phyloP scores from a whole-genome alignment of 495 filamentous ascomycete species.

The Penicillium ucsense region DNA sequence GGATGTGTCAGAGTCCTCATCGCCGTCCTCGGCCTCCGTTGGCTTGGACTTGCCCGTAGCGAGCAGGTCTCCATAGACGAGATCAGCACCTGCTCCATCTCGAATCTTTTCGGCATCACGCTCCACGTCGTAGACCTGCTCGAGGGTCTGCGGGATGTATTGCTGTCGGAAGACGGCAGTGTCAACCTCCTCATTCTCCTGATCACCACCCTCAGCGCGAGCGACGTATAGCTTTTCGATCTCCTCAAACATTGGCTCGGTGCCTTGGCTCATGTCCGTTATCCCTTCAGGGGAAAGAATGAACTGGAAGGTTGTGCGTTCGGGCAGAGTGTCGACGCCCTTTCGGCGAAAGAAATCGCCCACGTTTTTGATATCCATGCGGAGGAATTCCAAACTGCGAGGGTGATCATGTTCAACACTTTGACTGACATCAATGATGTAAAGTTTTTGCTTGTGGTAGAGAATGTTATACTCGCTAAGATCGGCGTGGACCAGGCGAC shows the following conservation, averaged over 20 bases:
- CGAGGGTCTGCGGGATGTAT: constrained; percentile 86
- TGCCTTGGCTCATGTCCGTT: constrained; percentile 21
- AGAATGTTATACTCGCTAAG: constrained; percentile 95
- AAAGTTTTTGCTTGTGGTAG: constrained; percentile 73
- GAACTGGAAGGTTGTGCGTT: constrained; percentile 70
- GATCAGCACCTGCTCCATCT: constrained; percentile 56
- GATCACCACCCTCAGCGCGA: constrained; percentile 31
- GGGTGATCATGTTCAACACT: constrained; percentile 96
- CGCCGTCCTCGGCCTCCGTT: constrained; percentile 15
- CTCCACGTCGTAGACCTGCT: constrained; percentile 94
- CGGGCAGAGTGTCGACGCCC: constrained; percentile 66
- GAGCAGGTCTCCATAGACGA: constrained; percentile 75
- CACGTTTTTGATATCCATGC: constrained; percentile 97
- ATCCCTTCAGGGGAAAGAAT: constrained; percentile 53
- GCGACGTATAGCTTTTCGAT: constrained; percentile 41
- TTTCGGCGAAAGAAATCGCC: constrained; percentile 83
- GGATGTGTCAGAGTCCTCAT: constrained; percentile 38
- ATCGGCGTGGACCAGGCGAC: constrained; percentile 88
- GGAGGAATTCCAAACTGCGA: constrained; percentile 77
- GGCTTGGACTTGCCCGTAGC: constrained; percentile 51
- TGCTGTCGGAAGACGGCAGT: constrained; percentile 89
- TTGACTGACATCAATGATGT: constrained; percentile 96
- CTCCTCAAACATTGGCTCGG: constrained; percentile 33
- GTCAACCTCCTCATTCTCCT: constrained; percentile 55
- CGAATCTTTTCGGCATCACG: constrained; percentile 72